Base-by-base conservation (phyloP, 2,329 filamentous ascomycete species). In the Botryotinia convoluta region DNA sequence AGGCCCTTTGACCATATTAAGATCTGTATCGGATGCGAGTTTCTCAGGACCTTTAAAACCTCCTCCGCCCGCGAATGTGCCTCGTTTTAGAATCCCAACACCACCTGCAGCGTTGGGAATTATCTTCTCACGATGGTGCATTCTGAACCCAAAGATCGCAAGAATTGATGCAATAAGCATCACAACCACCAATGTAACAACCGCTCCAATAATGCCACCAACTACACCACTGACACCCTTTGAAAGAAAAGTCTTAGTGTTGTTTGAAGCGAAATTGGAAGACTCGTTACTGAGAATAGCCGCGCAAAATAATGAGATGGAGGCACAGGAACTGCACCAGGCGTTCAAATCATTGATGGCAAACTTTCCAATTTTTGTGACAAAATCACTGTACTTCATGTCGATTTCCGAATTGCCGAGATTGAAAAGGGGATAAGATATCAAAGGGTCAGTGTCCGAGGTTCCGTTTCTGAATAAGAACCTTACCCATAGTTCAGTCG, bases 391-490 rank as follows among this genome's bases (percentile, higher is more conserved):
- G 77, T 77, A 82, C 16, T 62, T 65, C 75, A 82, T 80, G 39
- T 79, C 78, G 2, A 69, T 68, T 32, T 78, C 75, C 7, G 71
- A 74, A 48, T 79, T 79, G 1, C 78, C 77, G 3, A 77, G 72
- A 4, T 76, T 76, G 70, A 82, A 82, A 1, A 81, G 74, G 3
- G 82, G 78, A 71, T 81, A 83, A 7, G 77, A 71, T 8, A 77
- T 76, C 18, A 83, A 74, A 7, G 79, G 78, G 1, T 77, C 73
- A 29, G 83, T 81, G 29, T 76, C 74, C 10, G 85, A 83, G 5
- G 76, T 84, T 72, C 84, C 84, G 60, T 86, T 85, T 45, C 86
- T 85, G 81, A 89, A 90, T 5, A 86, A 79, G 79, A 90, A 88
- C n/a, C 88, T 85, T 7, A 90, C 85, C 73, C 81, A 84, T 26